Percentiles rank a stretch among this genome's conserved stretches.
These are phyloP conservation scores for Geosmithia putterillii DNA, from an alignment of 2,329 filamentous ascomycete species.

Conservation along the genomic window DNA sequence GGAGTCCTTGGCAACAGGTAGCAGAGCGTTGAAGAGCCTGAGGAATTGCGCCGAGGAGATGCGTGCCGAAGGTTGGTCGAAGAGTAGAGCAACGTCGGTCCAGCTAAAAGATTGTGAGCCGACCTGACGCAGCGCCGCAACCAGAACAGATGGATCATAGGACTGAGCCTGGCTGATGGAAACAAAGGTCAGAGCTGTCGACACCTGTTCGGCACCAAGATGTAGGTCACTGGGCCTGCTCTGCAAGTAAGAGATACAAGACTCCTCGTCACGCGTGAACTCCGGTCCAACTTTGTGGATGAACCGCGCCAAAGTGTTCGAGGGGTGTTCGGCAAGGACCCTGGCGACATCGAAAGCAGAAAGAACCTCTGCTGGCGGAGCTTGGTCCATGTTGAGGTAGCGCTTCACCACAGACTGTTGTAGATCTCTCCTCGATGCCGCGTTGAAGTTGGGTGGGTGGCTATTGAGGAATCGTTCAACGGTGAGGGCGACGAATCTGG, in stretches of 20 bases:
- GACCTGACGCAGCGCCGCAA: slow-evolving; percentile 51
- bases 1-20: slow-evolving; percentile 53
- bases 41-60: slow-evolving; percentile 73
- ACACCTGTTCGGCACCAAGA: slow-evolving; percentile 71
- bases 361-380: slow-evolving; percentile 58
- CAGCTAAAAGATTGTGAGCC: slow-evolving; percentile 53
- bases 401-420: slow-evolving; percentile 54
- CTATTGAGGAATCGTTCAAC: slow-evolving; percentile 80
- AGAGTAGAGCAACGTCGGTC: slow-evolving; percentile 62
- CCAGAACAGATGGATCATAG: slow-evolving; percentile 39
- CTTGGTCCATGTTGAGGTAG: slow-evolving; percentile 51
- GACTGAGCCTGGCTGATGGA: slow-evolving; percentile 43
- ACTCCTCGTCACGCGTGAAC: slow-evolving; percentile 65
- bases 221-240: slow-evolving; percentile 41
- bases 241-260: slow-evolving; percentile 42
- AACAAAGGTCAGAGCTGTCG: slow-evolving; percentile 60
- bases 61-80: slow-evolving; percentile 68
- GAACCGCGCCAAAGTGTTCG: slow-evolving; percentile 46
- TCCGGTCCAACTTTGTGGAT: slow-evolving; percentile 66
- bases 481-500: slow-evolving; percentile 63
- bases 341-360: slow-evolving; percentile 58
- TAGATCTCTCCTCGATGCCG: slow-evolving; percentile 59
- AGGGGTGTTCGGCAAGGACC: slow-evolving; percentile 45
- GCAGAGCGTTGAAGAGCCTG: slow-evolving; percentile 64
- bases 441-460: slow-evolving; percentile 75